Conservation (phyloP, 2,329 filamentous ascomycete species). For the Fusarium ramigenum region DNA sequence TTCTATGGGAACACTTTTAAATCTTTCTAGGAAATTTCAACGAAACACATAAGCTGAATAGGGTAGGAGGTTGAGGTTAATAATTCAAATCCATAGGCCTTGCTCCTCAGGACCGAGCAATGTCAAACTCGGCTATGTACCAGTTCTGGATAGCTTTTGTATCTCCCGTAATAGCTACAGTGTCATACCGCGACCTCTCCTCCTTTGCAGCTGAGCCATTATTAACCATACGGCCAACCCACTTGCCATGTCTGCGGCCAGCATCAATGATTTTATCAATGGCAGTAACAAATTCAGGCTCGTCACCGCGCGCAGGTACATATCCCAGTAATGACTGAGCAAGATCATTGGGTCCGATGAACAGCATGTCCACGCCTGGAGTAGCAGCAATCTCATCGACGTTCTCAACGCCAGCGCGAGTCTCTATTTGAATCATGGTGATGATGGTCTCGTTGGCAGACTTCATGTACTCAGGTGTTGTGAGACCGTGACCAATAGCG, state of each 20-base stretch:
- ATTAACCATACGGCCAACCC: slow-evolving; percentile 58
- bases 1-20: too few relatives aligned
- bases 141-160: slow-evolving; percentile 60
- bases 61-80: rapidly evolving
- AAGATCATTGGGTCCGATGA: slow-evolving; percentile 59
- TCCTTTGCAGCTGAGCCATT: slow-evolving; percentile 55
- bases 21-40: too few relatives aligned
- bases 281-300: slow-evolving; percentile 58
- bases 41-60: too few relatives aligned
- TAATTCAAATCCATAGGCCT: rapidly evolving
- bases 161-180: slow-evolving; percentile 55
- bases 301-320: slow-evolving; percentile 55
- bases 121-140: slow-evolving; percentile 54
- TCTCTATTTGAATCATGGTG: slow-evolving; percentile 58
- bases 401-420: slow-evolving; percentile 54
- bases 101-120: slow-evolving; percentile 43
- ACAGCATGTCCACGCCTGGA: slow-evolving; percentile 53
- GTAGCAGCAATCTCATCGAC: slow-evolving; percentile 52
- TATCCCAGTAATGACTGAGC: slow-evolving; percentile 52
- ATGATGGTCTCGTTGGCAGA: slow-evolving; percentile 55
- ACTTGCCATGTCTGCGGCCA: slow-evolving; percentile 59
- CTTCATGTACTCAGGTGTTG: slow-evolving; percentile 53
- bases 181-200: slow-evolving; percentile 51
- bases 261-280: slow-evolving; percentile 57
- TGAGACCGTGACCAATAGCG: slow-evolving; percentile 49